phyloP scores from a whole-genome alignment of 2,329 filamentous ascomycete genomes.

The Metarhizium guizhouense region DNA sequence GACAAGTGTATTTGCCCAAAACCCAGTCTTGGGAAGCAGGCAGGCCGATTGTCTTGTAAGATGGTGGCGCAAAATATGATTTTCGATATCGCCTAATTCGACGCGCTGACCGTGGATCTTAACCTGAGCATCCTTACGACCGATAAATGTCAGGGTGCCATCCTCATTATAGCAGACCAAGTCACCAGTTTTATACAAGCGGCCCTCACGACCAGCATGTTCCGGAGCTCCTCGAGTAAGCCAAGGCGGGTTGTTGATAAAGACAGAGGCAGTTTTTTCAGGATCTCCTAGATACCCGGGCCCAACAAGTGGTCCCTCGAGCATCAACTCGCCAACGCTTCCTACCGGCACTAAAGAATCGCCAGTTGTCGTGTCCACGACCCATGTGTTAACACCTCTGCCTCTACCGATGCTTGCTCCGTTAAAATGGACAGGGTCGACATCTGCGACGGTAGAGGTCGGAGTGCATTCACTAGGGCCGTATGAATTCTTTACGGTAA shows the following conservation, averaged over 20 bases:
- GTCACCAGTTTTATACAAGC: constrained; percentile 27
- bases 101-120: constrained; percentile 45
- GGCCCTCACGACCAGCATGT: constrained; percentile 3
- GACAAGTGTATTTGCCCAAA: constrained; percentile 6
- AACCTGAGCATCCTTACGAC: constrained; percentile 43
- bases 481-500: constrained; percentile 4
- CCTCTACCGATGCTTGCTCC: constrained; percentile 10
- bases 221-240: constrained; percentile 13
- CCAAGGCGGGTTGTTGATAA: constrained; percentile 23
- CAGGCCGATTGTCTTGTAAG: constrained; percentile 1
- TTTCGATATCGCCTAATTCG: constrained; percentile 9
- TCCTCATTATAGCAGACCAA: constrained; percentile 22
- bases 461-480: constrained; percentile 4
- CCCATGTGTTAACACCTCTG: constrained; percentile 6
- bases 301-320: constrained; percentile 10
- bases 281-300: constrained; percentile 10
- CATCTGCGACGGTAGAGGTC: constrained; percentile 5
- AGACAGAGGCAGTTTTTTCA: constrained; percentile 7
- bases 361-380: constrained; percentile 4
- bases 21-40: background rate
- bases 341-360: constrained; percentile 6
- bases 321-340: constrained; percentile 6
- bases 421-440: constrained; percentile 14
- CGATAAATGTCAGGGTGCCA: constrained; percentile 29
- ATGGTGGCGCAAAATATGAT: constrained; percentile 5